A percentile compares a stretch with the other conserved stretches of the same genome.
Conservation (phyloP, 352 stramenopile species). For the Hyaloperonospora brassicae region DNA sequence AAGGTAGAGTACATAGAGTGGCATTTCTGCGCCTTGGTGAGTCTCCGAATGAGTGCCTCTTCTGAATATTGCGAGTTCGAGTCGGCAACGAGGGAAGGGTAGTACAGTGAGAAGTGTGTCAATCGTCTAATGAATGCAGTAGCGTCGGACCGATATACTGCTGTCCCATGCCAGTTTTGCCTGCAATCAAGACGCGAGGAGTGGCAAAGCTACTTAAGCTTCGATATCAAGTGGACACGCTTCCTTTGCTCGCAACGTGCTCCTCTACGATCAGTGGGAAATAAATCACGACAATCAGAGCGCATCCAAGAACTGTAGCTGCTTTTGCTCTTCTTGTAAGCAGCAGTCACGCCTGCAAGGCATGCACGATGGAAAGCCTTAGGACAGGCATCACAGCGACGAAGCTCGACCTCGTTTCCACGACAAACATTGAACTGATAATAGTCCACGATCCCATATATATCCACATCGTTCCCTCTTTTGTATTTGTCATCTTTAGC, state of each 20-base stretch:
- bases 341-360: slow-evolving; percentile 15
- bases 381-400: slow-evolving; percentile 58
- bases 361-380: slow-evolving; percentile 52
- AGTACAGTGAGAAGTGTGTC: slow-evolving; percentile 74
- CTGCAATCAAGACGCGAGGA: slow-evolving; percentile 61
- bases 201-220: slow-evolving; percentile 39
- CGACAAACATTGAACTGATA: slow-evolving; percentile 68
- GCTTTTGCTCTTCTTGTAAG: slow-evolving; percentile 4
- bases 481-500: slow-evolving; percentile 26
- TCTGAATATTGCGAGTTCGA: slow-evolving; percentile 52
- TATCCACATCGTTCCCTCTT: slow-evolving; percentile 56
- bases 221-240: slow-evolving; percentile 18
- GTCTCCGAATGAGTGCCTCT: slow-evolving; percentile 67
- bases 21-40: slow-evolving; percentile 70
- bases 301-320: slow-evolving; percentile 40
- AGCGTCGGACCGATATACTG: slow-evolving; percentile 56
- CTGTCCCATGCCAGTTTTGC: slow-evolving; percentile 57
- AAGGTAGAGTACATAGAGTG: slow-evolving; percentile 70
- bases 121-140: slow-evolving; percentile 67
- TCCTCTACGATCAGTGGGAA: slow-evolving; percentile 22
- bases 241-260: slow-evolving; percentile 25
- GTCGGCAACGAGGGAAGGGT: slow-evolving; percentile 66
- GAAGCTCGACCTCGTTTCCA: slow-evolving; percentile 43
- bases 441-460: slow-evolving; percentile 53
- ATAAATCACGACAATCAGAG: slow-evolving; percentile 34